phyloP scores from a whole-genome alignment of 2,329 filamentous ascomycete species.

The Curvularia sp. region DNA sequence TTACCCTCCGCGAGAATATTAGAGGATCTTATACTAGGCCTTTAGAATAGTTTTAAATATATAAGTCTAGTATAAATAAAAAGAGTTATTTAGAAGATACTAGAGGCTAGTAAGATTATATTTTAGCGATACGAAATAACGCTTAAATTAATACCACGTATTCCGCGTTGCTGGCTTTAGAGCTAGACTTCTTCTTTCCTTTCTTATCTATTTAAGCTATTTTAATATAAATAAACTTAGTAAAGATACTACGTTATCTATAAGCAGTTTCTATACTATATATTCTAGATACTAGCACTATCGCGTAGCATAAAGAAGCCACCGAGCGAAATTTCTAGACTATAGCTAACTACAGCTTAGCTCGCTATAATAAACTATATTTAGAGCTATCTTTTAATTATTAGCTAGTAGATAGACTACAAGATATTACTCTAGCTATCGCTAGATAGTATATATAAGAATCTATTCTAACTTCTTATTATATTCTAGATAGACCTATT shows the following conservation, averaged over 20 bases:
- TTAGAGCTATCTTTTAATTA: conserved; percentile 7
- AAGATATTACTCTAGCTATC: conserved; percentile 8
- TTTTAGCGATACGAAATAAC: conserved; percentile 15
- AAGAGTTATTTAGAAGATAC: conserved; percentile 17
- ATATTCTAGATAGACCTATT: conserved; percentile 20
- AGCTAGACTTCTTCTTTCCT: conserved; percentile 21
- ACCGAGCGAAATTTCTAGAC: conserved; percentile 10
- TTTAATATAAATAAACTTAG: conserved; percentile 14
- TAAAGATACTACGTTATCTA: conserved; percentile 16
- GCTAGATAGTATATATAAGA: conserved; percentile 5
- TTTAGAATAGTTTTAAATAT: conserved; percentile 4
- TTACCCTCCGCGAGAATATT: conserved; percentile 6
- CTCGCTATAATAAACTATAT: conserved; percentile 18
- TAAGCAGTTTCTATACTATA: conserved; percentile 15
- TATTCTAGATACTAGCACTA: conserved; percentile 13
- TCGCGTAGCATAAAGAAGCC: conserved; percentile 15
- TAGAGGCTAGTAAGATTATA: conserved; percentile 16
- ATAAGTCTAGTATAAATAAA: background rate
- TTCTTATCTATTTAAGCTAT: conserved; percentile 12
- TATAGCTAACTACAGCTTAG: conserved; percentile 16
- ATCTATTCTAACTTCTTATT: conserved; percentile 18
- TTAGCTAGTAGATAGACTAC: conserved; percentile 6
- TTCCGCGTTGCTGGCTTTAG: conserved; percentile 16
- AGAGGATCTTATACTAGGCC: conserved; percentile 1
- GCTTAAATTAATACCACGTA: conserved; percentile 10